Base-by-base conservation (phyloP, 2,329 filamentous ascomycete genomes). In the Tolypocladium tropicale region DNA sequence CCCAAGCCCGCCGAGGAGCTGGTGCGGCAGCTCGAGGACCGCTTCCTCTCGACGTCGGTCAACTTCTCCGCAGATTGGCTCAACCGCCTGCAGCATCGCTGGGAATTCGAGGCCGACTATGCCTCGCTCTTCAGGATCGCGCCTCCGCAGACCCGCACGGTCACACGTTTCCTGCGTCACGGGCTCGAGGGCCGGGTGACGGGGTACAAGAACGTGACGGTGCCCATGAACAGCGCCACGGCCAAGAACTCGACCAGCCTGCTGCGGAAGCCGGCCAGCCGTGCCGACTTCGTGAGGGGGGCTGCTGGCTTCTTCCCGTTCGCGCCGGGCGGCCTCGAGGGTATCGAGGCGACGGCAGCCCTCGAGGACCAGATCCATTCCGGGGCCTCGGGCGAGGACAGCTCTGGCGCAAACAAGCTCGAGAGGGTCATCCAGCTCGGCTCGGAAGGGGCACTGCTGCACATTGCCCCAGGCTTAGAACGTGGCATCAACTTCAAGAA, bases 221-320 rank as follows among this genome's bases (percentile, higher is more conserved):
- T 97, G 10, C 90, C 93, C 6, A 90, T 90, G 36, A 89, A 85
- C 65, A 95, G 88, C 64, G 90, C 89, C 18, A 96, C 89, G 18
- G 93, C 91, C 52, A 99, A 96, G 74, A 96, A 95, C 67, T 96
- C 91, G 3, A 97, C 92, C 0, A 96, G 91, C 6, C 78, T 96
- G 43, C 76, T 89, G 18, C 83, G 94, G 50, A 95, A 95, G 67
- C 93, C 93, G 4, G 93, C 90, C 16, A 86, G 84, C 56, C 83
- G 89, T 59, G 90, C 89, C 33, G 92, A 97, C 53, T 96, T 97
- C 70, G 92, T 97, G 14, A 82, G 93, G 59, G 94, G 94, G 16
- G 92, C 89, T 37, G 90, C 92, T 9, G 93, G 93, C 0, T 96
- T 95, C 74, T 95, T 96, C 58, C 93, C 93, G 0, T 96, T 97